Evolutionary conservation across 345 rosid species (phyloP).

Genomic region (Lepidium aucheri): DNA sequence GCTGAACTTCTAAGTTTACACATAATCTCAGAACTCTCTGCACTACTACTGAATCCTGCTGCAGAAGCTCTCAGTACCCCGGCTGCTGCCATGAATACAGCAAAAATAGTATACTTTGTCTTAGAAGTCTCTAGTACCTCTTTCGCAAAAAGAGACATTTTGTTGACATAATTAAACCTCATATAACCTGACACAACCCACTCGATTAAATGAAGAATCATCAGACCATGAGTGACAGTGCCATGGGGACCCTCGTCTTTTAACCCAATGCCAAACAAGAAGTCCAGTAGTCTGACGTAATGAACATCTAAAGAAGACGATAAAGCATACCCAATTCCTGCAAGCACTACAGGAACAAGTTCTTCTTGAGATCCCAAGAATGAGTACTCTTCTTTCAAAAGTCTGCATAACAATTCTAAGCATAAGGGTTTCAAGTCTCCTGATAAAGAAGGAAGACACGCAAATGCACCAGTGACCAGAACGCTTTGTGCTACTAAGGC

Average conservation of each 20-base stretch:
- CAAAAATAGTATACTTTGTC: slow-evolving; percentile 37
- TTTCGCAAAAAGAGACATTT: slow-evolving; percentile 35
- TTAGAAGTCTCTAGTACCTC: slow-evolving; percentile 39
- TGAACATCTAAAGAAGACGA: slow-evolving; percentile 45
- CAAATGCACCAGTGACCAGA: slow-evolving; percentile 66
- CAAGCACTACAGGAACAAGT: slow-evolving; percentile 50
- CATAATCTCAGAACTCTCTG: slow-evolving; percentile 33
- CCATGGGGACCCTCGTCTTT: slow-evolving; percentile 45
- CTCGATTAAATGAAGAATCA: slow-evolving; percentile 79
- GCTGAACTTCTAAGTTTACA: slow-evolving; percentile 46
- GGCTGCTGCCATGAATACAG: slow-evolving; percentile 61
- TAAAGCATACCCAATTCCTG: slow-evolving; percentile 77
- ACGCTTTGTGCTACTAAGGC: slow-evolving; percentile 50
- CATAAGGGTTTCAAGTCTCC: slow-evolving; percentile 41
- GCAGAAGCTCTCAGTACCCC: slow-evolving; percentile 66
- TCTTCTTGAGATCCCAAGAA: slow-evolving; percentile 29
- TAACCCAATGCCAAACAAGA: slow-evolving; percentile 55
- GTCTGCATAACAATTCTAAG: slow-evolving; percentile 52
- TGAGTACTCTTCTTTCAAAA: slow-evolving; percentile 48
- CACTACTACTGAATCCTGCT: slow-evolving; percentile 30
- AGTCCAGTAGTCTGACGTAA: slow-evolving; percentile 42
- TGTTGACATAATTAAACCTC: slow-evolving; percentile 34
- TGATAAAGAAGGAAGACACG: slow-evolving; percentile 46
- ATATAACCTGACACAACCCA: slow-evolving; percentile 66
- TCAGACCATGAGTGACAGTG: slow-evolving; percentile 50